Percentiles rank a stretch among this genome's conserved stretches.
Conservation (phyloP, 768 basidiomycete species). For the Lentinus brumalis region DNA sequence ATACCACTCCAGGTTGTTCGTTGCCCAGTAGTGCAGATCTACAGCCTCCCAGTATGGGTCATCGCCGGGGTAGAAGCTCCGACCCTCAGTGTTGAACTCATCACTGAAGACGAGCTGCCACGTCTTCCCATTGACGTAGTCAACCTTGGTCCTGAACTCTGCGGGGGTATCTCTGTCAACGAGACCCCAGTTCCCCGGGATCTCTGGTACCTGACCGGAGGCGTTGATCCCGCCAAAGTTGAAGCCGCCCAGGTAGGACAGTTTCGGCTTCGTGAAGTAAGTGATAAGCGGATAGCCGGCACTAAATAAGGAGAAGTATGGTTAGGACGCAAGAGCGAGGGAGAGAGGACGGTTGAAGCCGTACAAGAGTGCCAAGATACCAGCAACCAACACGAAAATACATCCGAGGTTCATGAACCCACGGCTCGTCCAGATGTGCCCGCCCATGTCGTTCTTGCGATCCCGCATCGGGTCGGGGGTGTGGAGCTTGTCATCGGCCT, state of each 20-base stretch:
- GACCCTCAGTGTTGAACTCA: slow-evolving; percentile 81
- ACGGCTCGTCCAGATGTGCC: too few species aligned
- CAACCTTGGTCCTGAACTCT: slow-evolving; percentile 53
- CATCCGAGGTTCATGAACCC: too few species aligned
- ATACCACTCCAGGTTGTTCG: slow-evolving; percentile 78
- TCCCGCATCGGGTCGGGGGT: too few species aligned
- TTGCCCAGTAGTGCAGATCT: slow-evolving; percentile 43
- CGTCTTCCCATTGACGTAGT: slow-evolving; percentile 61
- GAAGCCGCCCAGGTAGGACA: slow-evolving; percentile 41
- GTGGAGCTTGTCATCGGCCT: slow-evolving; percentile 15
- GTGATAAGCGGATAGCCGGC: slow-evolving; percentile 46
- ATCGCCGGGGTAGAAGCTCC: slow-evolving; percentile 81
- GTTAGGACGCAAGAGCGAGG: slow-evolving; percentile 30
- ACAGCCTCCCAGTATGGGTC: slow-evolving; percentile 40
- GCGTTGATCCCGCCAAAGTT: slow-evolving; percentile 47
- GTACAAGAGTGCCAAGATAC: background rate
- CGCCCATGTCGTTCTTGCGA: too few species aligned
- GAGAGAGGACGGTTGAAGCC: slow-evolving; percentile 36
- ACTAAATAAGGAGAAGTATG: slow-evolving; percentile 23
- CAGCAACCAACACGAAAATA: too few species aligned
- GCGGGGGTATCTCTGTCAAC: slow-evolving; percentile 63
- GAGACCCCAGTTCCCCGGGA: slow-evolving; percentile 66
- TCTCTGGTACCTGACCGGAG: slow-evolving; percentile 50
- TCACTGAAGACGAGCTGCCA: slow-evolving; percentile 84
- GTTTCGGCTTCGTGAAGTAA: slow-evolving; percentile 32